A percentile compares a stretch with the other conserved stretches of the same genome.
phyloP scores from a whole-genome alignment of 805 yeast species.

The Clavispora fructus region DNA sequence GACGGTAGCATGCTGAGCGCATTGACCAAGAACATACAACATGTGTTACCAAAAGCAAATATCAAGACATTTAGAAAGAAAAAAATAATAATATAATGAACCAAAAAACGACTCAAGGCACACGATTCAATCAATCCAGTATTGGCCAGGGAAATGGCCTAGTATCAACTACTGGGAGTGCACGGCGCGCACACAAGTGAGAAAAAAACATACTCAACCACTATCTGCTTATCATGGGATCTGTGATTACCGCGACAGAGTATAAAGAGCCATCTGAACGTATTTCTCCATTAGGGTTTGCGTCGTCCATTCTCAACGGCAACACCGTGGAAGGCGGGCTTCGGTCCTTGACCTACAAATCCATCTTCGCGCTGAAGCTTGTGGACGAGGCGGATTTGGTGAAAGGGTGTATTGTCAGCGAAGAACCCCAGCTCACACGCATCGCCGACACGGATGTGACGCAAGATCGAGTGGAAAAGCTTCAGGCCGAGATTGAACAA shows the following conservation, averaged over 20 bases:
- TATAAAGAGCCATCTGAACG: conserved; percentile 16
- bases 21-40: too few species aligned
- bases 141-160: neutral
- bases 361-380: conserved; percentile 30
- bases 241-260: conserved; percentile 9
- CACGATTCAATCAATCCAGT: too few species aligned
- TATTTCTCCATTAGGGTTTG: conserved; percentile 19
- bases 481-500: conserved; percentile 20
- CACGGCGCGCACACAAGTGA: neutral
- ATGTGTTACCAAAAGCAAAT: too few species aligned
- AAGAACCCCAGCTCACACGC: conserved; percentile 9
- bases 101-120: too few species aligned
- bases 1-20: too few species aligned
- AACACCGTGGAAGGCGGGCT: conserved; percentile 39
- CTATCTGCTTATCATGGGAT: neutral
- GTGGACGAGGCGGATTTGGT: conserved; percentile 33
- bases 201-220: neutral
- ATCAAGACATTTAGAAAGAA: too few species aligned
- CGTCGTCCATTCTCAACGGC: conserved; percentile 36
- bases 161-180: neutral
- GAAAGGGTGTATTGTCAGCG: conserved; percentile 21
- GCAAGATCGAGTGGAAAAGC: conserved; percentile 10
- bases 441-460: conserved; percentile 16
- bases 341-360: conserved; percentile 36
- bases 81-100: too few species aligned